phyloP scores from a whole-genome alignment of 2,329 filamentous ascomycete species.

The Hymenotorrendiella dingleyae region DNA sequence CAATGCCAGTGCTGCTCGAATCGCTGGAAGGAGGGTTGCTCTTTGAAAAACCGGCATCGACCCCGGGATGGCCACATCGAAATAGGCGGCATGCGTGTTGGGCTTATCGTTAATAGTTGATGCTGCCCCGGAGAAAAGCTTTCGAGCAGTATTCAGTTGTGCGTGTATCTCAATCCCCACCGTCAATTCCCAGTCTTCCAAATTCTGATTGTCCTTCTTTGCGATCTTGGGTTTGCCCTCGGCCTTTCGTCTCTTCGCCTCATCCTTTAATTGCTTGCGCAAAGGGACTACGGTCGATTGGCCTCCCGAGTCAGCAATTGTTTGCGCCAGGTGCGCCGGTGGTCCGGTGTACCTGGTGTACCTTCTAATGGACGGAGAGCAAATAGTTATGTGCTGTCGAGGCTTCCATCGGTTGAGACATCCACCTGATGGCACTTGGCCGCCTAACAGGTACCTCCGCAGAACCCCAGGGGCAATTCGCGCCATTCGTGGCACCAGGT shows the following conservation, averaged over 20 bases:
- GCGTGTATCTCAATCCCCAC: constrained; percentile 97
- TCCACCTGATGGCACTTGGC: constrained; percentile 20
- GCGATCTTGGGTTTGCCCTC: constrained; percentile 28
- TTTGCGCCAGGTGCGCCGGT: constrained; percentile 7
- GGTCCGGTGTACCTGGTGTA: too few species aligned
- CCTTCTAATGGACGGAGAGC: not conserved
- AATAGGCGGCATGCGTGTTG: constrained; percentile 82
- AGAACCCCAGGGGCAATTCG: constrained; percentile 22
- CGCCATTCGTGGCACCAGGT: constrained; percentile 19
- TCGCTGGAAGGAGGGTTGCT: constrained; percentile 78
- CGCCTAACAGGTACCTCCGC: constrained; percentile 28
- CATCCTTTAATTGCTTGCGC: constrained; percentile 67
- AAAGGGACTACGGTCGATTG: constrained; percentile 40
- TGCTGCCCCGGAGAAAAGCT: constrained; percentile 76
- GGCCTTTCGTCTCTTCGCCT: constrained; percentile 47
- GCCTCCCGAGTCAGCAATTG: constrained; percentile 8
- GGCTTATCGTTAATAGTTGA: constrained; percentile 62
- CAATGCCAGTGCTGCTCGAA: constrained; percentile 81
- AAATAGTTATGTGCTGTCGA: not conserved
- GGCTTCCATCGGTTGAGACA: constrained; percentile 21
- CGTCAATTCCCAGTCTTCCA: constrained; percentile 74
- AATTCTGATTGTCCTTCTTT: constrained; percentile 38
- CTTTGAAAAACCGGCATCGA: constrained; percentile 82
- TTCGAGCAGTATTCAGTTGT: constrained; percentile 81
- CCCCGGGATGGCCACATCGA: constrained; percentile 85